These are phyloP conservation scores for Tephrocybe sp. DNA, from an alignment of 768 basidiomycete genomes.

Conservation along the genomic window DNA sequence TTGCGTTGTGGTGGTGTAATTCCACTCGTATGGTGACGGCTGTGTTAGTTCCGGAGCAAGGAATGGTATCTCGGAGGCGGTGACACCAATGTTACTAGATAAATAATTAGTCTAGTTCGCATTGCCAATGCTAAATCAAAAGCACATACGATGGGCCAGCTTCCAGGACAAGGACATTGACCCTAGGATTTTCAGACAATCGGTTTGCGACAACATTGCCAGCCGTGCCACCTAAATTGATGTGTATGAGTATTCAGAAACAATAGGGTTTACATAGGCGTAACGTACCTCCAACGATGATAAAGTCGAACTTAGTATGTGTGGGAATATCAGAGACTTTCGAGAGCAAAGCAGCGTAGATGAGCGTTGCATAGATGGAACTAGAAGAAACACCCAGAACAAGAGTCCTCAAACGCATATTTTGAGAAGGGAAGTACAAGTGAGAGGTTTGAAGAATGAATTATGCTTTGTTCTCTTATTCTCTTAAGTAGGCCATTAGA, in stretches of 20 bases:
- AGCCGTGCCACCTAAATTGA: constrained; percentile 10
- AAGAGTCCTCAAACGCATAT: constrained; percentile 3
- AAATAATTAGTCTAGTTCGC: background rate
- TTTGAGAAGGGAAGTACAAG: background rate
- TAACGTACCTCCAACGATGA: constrained; percentile 15
- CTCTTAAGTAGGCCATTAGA: background rate
- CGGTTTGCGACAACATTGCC: constrained; percentile 21
- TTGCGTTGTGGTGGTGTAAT: constrained; percentile 25
- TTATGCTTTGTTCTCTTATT: background rate
- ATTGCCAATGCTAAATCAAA: background rate
- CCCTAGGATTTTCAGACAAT: constrained; percentile 17
- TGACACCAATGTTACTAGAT: constrained; percentile 13
- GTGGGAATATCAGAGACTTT: constrained; percentile 9
- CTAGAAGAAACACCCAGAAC: background rate
- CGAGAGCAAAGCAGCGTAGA: constrained; percentile 3
- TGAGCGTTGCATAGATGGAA: constrained; percentile 2
- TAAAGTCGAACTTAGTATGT: constrained; percentile 15
- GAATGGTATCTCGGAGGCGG: constrained; percentile 15
- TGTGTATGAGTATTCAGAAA: background rate
- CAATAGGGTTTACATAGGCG: background rate
- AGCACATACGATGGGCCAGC: constrained; percentile 19
- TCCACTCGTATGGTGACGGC: constrained; percentile 21
- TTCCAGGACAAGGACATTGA: constrained; percentile 25
- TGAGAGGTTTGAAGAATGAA: background rate
- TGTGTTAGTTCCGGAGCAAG: constrained; percentile 6